Conservation (phyloP, 306 rosid genomes). For the Lagenaria siceraria region DNA sequence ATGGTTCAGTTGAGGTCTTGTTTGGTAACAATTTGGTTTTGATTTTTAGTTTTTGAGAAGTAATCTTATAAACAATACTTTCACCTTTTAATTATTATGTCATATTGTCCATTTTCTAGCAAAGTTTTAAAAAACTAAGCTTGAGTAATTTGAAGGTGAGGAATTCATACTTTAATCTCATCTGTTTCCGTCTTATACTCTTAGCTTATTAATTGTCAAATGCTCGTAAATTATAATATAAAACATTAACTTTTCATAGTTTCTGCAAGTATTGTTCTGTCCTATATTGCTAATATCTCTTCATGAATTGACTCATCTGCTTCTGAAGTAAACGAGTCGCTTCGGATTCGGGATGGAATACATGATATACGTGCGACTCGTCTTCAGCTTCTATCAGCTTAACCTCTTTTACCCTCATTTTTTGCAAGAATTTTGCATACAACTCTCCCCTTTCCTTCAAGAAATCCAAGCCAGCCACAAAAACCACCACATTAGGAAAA, state of each 20-base stretch:
- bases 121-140: too few species aligned
- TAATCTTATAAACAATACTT: too few species aligned
- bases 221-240: not conserved
- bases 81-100: too few species aligned
- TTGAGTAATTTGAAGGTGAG: not conserved
- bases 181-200: not conserved
- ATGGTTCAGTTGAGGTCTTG: too few species aligned
- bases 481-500: constrained; percentile 53
- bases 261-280: not conserved
- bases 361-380: constrained; percentile 48
- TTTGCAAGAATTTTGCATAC: constrained; percentile 50
- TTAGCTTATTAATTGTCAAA: not conserved
- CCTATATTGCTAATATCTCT: constrained; percentile 9
- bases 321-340: constrained; percentile 49
- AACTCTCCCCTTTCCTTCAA: constrained; percentile 68
- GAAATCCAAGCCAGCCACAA: constrained; percentile 64
- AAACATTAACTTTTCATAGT: not conserved
- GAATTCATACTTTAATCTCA: not conserved
- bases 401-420: constrained; percentile 36
- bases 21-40: too few species aligned
- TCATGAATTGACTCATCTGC: constrained; percentile 50
- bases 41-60: too few species aligned
- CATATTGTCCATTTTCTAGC: too few species aligned
- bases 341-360: constrained; percentile 38
- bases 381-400: constrained; percentile 43